A percentile compares a stretch with the other conserved stretches of the same genome.
Conservation (phyloP, 164 flowering plant genomes). For the Amborella trichopoda region DNA sequence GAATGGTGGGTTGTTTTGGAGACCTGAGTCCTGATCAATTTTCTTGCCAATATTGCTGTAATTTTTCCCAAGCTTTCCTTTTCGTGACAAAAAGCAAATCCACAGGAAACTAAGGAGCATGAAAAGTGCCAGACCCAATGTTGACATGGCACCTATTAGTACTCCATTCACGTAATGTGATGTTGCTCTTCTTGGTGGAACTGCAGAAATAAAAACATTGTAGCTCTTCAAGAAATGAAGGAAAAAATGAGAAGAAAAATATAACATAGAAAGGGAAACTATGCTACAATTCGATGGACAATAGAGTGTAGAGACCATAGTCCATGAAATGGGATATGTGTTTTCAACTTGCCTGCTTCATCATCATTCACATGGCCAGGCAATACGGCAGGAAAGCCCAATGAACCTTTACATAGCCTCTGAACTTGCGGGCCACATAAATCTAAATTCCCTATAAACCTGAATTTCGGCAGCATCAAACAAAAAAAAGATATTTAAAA, state of each 20-base stretch:
- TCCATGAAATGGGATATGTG: not conserved
- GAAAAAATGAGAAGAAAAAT: too few relatives aligned
- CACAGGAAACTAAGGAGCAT: conserved; percentile 56
- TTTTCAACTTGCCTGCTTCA: conserved; percentile 34
- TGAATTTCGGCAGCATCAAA: too few relatives aligned
- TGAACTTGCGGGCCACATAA: conserved; percentile 85
- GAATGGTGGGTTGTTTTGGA: too few relatives aligned
- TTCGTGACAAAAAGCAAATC: conserved; percentile 56
- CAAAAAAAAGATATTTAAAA: too few relatives aligned
- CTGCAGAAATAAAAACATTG: conserved; percentile 30
- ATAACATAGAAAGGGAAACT: too few relatives aligned
- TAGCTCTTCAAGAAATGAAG: too few relatives aligned
- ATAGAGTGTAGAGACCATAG: too few relatives aligned
- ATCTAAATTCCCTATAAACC: conserved; percentile 83
- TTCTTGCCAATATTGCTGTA: conserved; percentile 82
- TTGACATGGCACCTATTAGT: conserved; percentile 69
- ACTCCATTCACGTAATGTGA: conserved; percentile 60
- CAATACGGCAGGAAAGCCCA: conserved; percentile 86
- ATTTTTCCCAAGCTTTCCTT: conserved; percentile 57
- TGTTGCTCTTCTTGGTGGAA: conserved; percentile 38
- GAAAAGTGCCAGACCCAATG: conserved; percentile 41
- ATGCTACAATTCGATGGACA: too few relatives aligned
- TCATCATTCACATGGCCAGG: conserved; percentile 66
- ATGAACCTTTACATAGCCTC: conserved; percentile 64
- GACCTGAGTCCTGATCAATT: conserved; percentile 43